Base-by-base conservation (phyloP, 2,329 filamentous ascomycete species). In the Verticillium longisporum region DNA sequence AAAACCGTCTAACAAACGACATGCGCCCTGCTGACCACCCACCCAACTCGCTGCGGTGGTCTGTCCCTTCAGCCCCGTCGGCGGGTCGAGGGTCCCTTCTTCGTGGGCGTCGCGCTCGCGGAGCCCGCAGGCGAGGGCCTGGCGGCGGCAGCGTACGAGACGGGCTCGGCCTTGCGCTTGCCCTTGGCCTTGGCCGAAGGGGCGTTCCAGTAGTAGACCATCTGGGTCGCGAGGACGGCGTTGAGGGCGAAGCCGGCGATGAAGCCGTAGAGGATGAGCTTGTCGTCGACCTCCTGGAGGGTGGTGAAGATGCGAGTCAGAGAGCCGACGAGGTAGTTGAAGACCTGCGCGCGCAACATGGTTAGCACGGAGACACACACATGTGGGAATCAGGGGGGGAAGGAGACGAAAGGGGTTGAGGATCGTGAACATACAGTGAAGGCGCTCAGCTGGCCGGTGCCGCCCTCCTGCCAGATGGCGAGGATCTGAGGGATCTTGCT, bases 291-390 rank as follows among this genome's bases (percentile, higher is more conserved):
- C 80, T 99, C 95, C 72, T 98, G 93, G 61, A 99, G 80, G 9
- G 96, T 99, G 36, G 95, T 99, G 77, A 97, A 99, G 78, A 99
- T 96, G 72, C 95, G 90, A 32, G 92, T 91, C 62, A 98, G 85
- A 54, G 92, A 97, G 45, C 96, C 95, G 68, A 88, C 82, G 70
- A 99, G 91, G 77, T 97, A 99, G 82, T 97, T 98, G 84, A 99
- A 97, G 68, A 99, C 92, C 93, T 97, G 69, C 15, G 34, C 50
- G 3, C 50, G 15, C 6, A 32, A 26, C 7, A 13, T 36, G 7
- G 57, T 64, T 21, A 61, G 61, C 50, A 18, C 7, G 5, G 1
- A 6, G 50, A 26, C 26, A 26, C 26, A 26, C 26, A 26, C 3
- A 3, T 45, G 11, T n/a, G 34, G 56, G 34, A 53, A 41, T 11